Conservation (phyloP, 148 eudicot genomes). For the Rhododendron ferrugineum region DNA sequence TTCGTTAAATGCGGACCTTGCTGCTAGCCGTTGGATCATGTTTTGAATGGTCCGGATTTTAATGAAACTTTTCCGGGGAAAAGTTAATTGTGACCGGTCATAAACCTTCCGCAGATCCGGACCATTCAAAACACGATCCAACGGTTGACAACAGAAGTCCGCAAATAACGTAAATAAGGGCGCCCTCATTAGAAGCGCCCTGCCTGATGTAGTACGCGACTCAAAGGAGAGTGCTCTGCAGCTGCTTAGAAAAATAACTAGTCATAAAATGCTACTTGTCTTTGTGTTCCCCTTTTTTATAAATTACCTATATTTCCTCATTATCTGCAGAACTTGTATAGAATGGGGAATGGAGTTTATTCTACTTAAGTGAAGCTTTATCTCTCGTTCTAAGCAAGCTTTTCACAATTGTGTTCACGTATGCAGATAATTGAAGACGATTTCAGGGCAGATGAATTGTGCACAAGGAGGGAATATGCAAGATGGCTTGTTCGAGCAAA, state of each 20-base stretch:
- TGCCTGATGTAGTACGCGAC: neutral
- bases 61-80: too few species aligned
- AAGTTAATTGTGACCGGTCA: too few species aligned
- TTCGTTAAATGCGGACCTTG: too few species aligned
- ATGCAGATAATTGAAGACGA: slow-evolving; percentile 85
- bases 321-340: neutral
- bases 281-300: neutral
- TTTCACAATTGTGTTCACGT: slow-evolving; percentile 35
- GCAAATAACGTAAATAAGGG: too few species aligned
- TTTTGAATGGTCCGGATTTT: too few species aligned
- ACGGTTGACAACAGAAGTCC: too few species aligned
- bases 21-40: too few species aligned
- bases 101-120: too few species aligned
- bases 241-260: neutral
- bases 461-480: slow-evolving; percentile 89
- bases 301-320: neutral
- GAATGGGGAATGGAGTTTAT: slow-evolving; percentile 2
- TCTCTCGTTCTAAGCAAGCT: slow-evolving; percentile 35
- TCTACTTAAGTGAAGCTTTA: slow-evolving; percentile 6
- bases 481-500: slow-evolving; percentile 75
- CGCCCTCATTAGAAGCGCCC: too few species aligned
- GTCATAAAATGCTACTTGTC: neutral
- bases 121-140: too few species aligned
- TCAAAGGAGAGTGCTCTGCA: neutral
- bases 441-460: slow-evolving; percentile 66